Base-by-base conservation (phyloP, 1,284 basidiomycete genomes). In the Irpex lacteus region DNA sequence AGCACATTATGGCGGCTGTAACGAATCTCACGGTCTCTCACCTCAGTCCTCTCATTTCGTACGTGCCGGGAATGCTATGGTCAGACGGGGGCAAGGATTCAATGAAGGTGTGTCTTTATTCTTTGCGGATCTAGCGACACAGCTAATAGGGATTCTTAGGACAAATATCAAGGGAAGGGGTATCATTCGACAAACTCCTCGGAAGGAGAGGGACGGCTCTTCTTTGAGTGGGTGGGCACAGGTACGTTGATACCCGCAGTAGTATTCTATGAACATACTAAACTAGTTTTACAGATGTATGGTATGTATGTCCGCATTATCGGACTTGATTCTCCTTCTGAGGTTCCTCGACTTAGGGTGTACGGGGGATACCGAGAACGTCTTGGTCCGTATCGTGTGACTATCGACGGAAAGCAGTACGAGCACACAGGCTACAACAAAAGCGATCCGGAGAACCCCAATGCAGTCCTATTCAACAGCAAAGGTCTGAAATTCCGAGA, bases 11-110 rank as follows among this genome's bases (percentile, higher is more conserved):
- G 50, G 18, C 9, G 54, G 19, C 26, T 9, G 26, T 15, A 56
- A 56, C 54, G n/a, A 56, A 56, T 36, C 13, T 56, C 26, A 56
- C 54, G 11, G 34, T 56, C 26, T 56, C 54, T 13, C 54, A 56
- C 54, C 34, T 56, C 54, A 56, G 54, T 36, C 54, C 54, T 32
- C 54, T 56, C 26, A 56, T 56, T 36, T 34, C 54, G n/a, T 56
- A 56, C 32, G 54, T 56, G 19, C 54, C 54, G 32, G 54, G 26
- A 19, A 56, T 56, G 54, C 9, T 56, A 13, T 56, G 54, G 54
- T 32, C 26, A 8, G 54, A 36, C 34, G 54, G 26, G 26, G 54
- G 26, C 6, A 32, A 56, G 26, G 54, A 56, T 56, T 26, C 26
- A 34, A 9, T 56, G 34, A 21, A 13, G 34, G 54, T 56, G 19